Percentiles rank a stretch among this genome's conserved stretches.
Conservation (phyloP, 225 moss, liverwort and hornwort species). For the Pseudoscleropodium purum region DNA sequence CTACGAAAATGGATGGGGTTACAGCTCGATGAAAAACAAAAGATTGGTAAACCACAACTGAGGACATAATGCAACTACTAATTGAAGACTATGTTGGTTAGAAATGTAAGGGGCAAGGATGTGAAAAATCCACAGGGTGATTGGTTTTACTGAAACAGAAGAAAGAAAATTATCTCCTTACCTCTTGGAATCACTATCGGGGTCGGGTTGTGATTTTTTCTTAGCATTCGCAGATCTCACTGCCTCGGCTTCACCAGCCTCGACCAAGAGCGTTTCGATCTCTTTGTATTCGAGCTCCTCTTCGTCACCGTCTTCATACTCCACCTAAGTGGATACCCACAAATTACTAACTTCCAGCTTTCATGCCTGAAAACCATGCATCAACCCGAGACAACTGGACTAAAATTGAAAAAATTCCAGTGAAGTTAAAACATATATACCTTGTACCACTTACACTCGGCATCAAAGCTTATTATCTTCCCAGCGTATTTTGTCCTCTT, state of each 20-base stretch:
- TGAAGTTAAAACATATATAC: not conserved
- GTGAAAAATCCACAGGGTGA: not conserved
- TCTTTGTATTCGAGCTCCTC: constrained; percentile 56
- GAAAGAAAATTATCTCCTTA: not conserved
- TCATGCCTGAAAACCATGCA: not conserved
- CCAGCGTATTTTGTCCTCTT: constrained; percentile 40
- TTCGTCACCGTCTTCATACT: constrained; percentile 53
- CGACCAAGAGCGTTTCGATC: constrained; percentile 27
- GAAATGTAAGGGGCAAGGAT: no score
- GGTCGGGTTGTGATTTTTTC: constrained; percentile 24
- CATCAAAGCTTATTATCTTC: constrained; percentile 27
- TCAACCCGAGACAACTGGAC: not conserved
- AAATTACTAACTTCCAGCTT: not conserved
- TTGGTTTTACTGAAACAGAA: not conserved
- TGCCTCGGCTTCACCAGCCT: constrained; percentile 31
- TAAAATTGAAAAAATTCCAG: not conserved
- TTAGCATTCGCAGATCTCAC: constrained; percentile 31
- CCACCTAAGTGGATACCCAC: constrained; percentile 16
- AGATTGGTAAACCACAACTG: not conserved
- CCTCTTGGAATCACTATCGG: constrained; percentile 38
- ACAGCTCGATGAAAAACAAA: not conserved
- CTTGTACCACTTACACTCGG: constrained; percentile 52
- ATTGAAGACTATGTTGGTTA: not conserved
- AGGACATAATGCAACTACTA: not conserved
- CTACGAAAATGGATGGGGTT: not conserved